These are phyloP conservation scores for Backusella westeae DNA, from an alignment of 192 early-diverging fungal genomes.

Conservation along the genomic window DNA sequence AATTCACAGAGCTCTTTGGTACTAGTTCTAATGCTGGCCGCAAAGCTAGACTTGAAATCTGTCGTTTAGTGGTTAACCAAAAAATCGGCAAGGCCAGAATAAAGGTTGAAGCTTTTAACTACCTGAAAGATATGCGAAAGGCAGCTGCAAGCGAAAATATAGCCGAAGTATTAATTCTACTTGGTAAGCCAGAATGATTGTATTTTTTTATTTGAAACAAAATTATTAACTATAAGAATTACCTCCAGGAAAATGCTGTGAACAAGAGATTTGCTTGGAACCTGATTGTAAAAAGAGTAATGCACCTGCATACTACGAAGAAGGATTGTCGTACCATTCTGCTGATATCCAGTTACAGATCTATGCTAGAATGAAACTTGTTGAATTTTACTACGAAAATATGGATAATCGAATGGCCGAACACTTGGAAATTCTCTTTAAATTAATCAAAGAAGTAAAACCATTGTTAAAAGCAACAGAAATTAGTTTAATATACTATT, in stretches of 20 bases:
- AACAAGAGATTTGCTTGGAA: not conserved
- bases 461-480: not conserved
- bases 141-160: not conserved
- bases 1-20: not conserved
- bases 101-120: not conserved
- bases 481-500: not conserved
- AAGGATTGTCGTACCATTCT: not conserved
- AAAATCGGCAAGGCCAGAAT: not conserved
- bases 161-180: not conserved
- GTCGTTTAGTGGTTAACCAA: not conserved
- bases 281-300: not conserved
- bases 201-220: not conserved
- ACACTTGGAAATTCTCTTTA: not conserved
- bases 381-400: not conserved
- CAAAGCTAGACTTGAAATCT: not conserved
- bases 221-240: not conserved
- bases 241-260: not conserved
- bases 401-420: not conserved
- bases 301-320: not conserved
- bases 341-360: not conserved
- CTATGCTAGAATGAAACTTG: not conserved
- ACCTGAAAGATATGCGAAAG: not conserved
- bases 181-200: not conserved
- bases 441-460: not conserved
- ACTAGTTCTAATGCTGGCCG: not conserved